Conservation (phyloP, 495 filamentous ascomycete genomes). For the Aeminium ludgeri region DNA sequence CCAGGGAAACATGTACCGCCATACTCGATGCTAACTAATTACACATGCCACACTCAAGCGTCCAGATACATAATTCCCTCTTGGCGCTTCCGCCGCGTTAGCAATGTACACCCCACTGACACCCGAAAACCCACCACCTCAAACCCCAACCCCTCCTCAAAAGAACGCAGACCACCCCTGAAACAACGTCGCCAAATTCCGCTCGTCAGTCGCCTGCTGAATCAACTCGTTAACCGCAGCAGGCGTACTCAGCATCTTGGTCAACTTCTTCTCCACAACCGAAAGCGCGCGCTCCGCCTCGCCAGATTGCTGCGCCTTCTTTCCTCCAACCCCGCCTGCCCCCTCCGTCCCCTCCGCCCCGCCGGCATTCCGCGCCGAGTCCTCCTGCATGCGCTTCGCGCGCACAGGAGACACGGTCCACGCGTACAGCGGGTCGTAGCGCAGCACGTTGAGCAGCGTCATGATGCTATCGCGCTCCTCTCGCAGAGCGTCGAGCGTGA, state of each 20-base stretch:
- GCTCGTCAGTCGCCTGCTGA: constrained; percentile 84
- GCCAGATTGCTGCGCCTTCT: constrained; percentile 48
- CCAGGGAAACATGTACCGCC: too few relatives aligned
- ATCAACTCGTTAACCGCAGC: constrained; percentile 95
- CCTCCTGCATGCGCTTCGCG: constrained; percentile 56
- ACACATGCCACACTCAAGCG: too few relatives aligned
- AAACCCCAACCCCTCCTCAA: too few relatives aligned
- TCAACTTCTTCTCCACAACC: constrained; percentile 86
- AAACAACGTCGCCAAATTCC: constrained; percentile 82
- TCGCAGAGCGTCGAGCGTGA: constrained; percentile 81
- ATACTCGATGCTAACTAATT: too few relatives aligned
- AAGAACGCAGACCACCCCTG: constrained; percentile 11
- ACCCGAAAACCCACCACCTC: too few relatives aligned
- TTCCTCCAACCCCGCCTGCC: constrained; percentile 25
- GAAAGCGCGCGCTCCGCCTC: constrained; percentile 85
- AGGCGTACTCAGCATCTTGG: constrained; percentile 78
- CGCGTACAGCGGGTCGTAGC: constrained; percentile 88
- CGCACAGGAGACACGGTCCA: constrained; percentile 89
- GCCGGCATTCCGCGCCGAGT: constrained; percentile 34
- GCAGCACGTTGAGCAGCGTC: constrained; percentile 88
- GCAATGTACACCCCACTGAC: too few relatives aligned
- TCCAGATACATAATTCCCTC: too few relatives aligned
- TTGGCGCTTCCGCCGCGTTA: too few relatives aligned
- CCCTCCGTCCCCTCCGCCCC: constrained; percentile 17
- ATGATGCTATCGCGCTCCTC: constrained; percentile 89